Percentiles rank a stretch among this genome's conserved stretches.
Conservation (phyloP, 805 yeast species). For the Yarrowia bubula region DNA sequence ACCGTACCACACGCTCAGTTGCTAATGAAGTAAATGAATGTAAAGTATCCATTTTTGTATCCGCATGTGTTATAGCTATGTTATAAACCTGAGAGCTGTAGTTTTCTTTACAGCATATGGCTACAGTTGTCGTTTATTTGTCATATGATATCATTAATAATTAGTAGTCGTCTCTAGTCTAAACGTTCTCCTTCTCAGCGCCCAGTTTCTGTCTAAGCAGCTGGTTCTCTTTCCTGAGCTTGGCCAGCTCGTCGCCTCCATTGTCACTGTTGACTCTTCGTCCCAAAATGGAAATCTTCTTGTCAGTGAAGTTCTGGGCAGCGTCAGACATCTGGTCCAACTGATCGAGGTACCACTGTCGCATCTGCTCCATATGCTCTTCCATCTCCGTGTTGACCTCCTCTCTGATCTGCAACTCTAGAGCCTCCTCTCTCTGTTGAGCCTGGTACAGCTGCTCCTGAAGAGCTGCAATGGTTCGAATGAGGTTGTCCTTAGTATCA, state of each 20-base stretch:
- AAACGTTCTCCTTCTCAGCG: slow-evolving; percentile 8
- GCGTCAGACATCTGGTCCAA: slow-evolving; percentile 30
- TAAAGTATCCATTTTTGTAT: not conserved
- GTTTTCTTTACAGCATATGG: too few species aligned
- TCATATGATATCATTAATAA: not conserved
- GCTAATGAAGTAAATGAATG: slow-evolving; percentile 27
- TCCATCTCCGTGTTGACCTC: slow-evolving; percentile 38
- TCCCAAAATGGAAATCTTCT: slow-evolving; percentile 32
- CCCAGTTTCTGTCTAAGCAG: not conserved
- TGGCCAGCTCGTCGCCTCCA: not conserved
- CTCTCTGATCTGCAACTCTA: slow-evolving; percentile 35
- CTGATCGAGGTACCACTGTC: slow-evolving; percentile 34
- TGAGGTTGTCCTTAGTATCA: slow-evolving; percentile 10
- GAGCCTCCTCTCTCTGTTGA: slow-evolving; percentile 25
- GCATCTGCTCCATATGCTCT: slow-evolving; percentile 34
- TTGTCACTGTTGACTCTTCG: slow-evolving; percentile 15
- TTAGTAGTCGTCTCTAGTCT: not conserved
- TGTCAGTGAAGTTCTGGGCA: slow-evolving; percentile 32
- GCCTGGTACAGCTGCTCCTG: slow-evolving; percentile 24
- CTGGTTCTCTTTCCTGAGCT: slow-evolving; percentile 14
- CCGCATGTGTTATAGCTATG: too few species aligned
- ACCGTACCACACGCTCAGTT: not conserved
- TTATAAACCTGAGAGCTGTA: too few species aligned
- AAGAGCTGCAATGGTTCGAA: slow-evolving; percentile 24
- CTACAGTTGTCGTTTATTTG: too few species aligned